These are phyloP conservation scores for Candida fluviatilis DNA, from an alignment of 805 yeast genomes.

Conservation along the genomic window DNA sequence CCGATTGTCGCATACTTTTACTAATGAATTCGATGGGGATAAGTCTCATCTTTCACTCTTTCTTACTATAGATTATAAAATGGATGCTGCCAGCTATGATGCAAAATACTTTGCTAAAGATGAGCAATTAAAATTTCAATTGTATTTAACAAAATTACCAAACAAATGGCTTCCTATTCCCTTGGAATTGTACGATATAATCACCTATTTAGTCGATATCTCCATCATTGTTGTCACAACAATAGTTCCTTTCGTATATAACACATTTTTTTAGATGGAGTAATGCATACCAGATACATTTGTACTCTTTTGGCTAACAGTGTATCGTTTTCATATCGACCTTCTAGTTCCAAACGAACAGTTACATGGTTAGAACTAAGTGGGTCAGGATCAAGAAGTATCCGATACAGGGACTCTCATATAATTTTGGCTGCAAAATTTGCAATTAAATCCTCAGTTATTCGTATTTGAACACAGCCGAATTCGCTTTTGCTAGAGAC, in stretches of 20 bases:
- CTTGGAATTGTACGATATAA: constrained; percentile 23
- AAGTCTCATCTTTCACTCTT: constrained; percentile 18
- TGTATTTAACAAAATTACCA: constrained; percentile 25
- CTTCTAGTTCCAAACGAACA: no score
- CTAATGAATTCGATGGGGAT: constrained; percentile 8
- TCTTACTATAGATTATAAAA: constrained; percentile 17
- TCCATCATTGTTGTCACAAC: constrained; percentile 11
- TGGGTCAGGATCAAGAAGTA: no score
- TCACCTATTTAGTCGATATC: constrained; percentile 25
- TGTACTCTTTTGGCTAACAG: no score
- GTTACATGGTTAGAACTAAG: no score
- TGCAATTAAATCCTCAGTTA: no score
- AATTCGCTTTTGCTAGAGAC: no score
- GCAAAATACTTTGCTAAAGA: constrained; percentile 6
- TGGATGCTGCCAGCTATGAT: constrained; percentile 19
- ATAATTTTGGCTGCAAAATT: no score
- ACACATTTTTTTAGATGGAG: not conserved
- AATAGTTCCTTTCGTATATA: constrained; percentile 8
- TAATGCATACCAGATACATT: not conserved
- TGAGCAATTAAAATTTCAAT: constrained; percentile 17
- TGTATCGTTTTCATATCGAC: no score
- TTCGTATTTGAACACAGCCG: no score
- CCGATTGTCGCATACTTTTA: constrained; percentile 18
- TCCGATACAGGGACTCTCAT: no score
- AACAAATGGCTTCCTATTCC: constrained; percentile 27